Base-by-base conservation (phyloP, 805 yeast species). In the Priceomyces melissophilus region DNA sequence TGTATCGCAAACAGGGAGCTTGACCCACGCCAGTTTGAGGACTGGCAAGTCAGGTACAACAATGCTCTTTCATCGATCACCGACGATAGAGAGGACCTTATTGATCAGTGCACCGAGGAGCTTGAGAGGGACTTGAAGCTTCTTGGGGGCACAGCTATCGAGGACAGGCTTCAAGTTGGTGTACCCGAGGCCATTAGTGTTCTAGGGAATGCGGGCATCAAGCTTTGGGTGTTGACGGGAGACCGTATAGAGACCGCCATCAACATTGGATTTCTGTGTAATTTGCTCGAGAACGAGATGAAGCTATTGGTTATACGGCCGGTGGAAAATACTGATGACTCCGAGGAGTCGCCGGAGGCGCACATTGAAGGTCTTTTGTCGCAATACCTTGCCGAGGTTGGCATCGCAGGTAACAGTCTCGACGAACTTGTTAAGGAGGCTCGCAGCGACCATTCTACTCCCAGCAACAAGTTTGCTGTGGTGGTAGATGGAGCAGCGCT, bases 191-290 rank as follows among this genome's bases (percentile, higher is more conserved):
- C 91, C 1, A 85, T 85, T 50, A 75, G 82, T 11, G 58, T 79
- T 31, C 68, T 85, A 38, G 78, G 81, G 4, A 66, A 73, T 36
- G 91, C 90, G 0, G 93, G 93, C 37, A 81, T 85, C 52, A 85
- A 85, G 58, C 66, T 85, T 37, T 85, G 93, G 93, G 90, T 85
- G 39, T 69, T 85, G 25, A 85, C 93, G 8, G 93, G 93, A 48
- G 93, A 85, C 61, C 79, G 82, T 58, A 79, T 85, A 38, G 93
- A 85, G 61, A 85, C 93, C 8, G 93, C 93, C 2, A 85, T 85
- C 57, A 82, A 84, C 57, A 85, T 85, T 60, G 93, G 91, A 1
- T 85, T 82, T 55, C 80, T 87, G 11, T 85, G 91, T 63, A 83
- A 84, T 47, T 67, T 85, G 50, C 66, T 85, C 38, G 79, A 78